A percentile compares a stretch with the other conserved stretches of the same genome.
Conservation (phyloP, 441 rosid species). For the Gossypium schwendimanii region DNA sequence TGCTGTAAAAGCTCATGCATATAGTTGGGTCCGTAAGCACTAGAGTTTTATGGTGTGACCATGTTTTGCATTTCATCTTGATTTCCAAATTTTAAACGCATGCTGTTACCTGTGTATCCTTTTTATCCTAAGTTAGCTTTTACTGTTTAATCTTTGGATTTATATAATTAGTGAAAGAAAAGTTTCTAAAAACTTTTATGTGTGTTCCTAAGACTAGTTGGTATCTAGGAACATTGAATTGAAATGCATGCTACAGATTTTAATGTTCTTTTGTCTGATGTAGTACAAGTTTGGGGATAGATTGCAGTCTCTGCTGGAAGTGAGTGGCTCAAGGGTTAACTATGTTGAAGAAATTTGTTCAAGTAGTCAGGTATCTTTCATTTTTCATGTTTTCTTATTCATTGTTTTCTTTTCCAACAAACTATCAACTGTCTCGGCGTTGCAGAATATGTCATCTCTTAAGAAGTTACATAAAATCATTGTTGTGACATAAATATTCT, state of each 20-base stretch:
- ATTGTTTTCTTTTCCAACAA: neutral
- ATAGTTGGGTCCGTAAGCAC: neutral
- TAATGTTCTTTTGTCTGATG: slow-evolving; percentile 13
- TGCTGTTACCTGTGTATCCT: neutral
- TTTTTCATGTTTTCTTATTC: neutral
- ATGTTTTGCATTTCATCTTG: neutral
- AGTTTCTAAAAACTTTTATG: neutral
- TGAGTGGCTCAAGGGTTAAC: slow-evolving; percentile 58
- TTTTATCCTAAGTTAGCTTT: neutral
- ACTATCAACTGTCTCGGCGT: neutral
- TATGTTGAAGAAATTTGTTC: slow-evolving; percentile 46
- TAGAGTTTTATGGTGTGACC: neutral
- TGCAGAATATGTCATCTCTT: neutral
- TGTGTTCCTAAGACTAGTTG: neutral
- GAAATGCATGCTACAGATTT: neutral
- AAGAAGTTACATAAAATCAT: neutral
- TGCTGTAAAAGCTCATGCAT: neutral
- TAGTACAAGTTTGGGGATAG: slow-evolving; percentile 64
- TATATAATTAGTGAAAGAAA: neutral
- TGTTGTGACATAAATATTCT: neutral
- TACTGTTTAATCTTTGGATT: neutral
- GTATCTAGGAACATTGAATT: neutral
- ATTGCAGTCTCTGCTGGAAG: slow-evolving; percentile 42
- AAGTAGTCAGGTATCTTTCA: slow-evolving; percentile 53
- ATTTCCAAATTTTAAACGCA: neutral